Evolutionary conservation across 2,329 filamentous ascomycete genomes (phyloP).

Genomic region (Aureobasidium pullulans): DNA sequence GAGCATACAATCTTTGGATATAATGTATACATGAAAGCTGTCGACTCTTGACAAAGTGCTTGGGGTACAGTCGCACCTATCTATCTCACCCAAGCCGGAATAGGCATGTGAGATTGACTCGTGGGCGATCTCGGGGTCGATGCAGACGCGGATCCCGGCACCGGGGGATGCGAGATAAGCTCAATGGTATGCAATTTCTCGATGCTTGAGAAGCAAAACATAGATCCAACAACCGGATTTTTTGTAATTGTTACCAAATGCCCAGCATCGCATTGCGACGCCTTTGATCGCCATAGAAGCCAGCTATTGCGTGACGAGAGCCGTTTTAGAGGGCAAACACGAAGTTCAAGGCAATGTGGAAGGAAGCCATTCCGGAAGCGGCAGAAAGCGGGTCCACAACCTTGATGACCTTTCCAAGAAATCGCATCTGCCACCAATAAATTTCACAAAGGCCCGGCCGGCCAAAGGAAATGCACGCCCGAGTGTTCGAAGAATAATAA

Average conservation of each 20-base stretch:
- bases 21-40: background rate
- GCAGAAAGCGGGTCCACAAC: constrained; percentile 1
- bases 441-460: background rate
- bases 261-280: constrained; percentile 1
- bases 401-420: constrained; percentile 2
- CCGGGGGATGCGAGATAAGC: background rate
- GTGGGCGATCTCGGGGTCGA: background rate
- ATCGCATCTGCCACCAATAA: background rate
- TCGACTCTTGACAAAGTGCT: too few species aligned
- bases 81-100: background rate
- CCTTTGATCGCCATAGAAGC: background rate
- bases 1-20: background rate
- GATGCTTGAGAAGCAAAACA: background rate
- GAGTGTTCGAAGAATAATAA: background rate
- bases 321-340: background rate
- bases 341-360: background rate
- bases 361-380: background rate
- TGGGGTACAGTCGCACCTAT: background rate
- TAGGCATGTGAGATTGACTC: background rate
- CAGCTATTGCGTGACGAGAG: background rate
- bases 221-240: background rate
- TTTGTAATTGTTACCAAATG: background rate
- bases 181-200: background rate
- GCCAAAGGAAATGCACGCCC: background rate
- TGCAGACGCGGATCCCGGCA: constrained; percentile 1